Conservation (phyloP, 306 rosid species). For the Malus asiatica region DNA sequence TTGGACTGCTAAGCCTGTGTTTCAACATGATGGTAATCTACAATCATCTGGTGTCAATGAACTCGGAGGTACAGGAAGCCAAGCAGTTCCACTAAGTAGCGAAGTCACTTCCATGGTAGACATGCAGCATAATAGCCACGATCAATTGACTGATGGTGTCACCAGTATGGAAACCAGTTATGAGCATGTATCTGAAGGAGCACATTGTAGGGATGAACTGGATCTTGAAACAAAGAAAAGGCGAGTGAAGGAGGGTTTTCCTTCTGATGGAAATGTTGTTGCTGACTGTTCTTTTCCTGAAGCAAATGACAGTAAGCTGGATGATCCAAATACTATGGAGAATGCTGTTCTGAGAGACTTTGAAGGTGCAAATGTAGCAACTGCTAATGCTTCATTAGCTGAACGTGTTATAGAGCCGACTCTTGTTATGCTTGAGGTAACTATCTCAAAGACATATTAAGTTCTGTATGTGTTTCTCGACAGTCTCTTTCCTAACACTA, state of each 20-base stretch:
- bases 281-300: constrained; percentile 53
- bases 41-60: constrained; percentile 40
- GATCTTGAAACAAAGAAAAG: constrained; percentile 68
- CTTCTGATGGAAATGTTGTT: constrained; percentile 46
- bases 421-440: constrained; percentile 94
- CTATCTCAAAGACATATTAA: background rate
- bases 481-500: background rate
- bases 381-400: constrained; percentile 78
- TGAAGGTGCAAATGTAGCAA: constrained; percentile 45
- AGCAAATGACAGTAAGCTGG: constrained; percentile 42
- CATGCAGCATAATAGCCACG: constrained; percentile 32
- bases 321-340: constrained; percentile 41
- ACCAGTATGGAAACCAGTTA: constrained; percentile 68
- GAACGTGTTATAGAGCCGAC: constrained; percentile 89
- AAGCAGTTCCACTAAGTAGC: constrained; percentile 29
- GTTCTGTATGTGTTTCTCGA: background rate
- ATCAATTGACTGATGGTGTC: constrained; percentile 53
- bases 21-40: constrained; percentile 33
- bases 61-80: constrained; percentile 34
- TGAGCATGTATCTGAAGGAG: constrained; percentile 48
- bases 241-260: constrained; percentile 48
- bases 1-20: constrained; percentile 73
- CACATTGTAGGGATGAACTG: constrained; percentile 39
- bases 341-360: constrained; percentile 48
- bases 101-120: constrained; percentile 40